Conservation (phyloP, 2,329 filamentous ascomycete genomes). For the Xylaria sp. region DNA sequence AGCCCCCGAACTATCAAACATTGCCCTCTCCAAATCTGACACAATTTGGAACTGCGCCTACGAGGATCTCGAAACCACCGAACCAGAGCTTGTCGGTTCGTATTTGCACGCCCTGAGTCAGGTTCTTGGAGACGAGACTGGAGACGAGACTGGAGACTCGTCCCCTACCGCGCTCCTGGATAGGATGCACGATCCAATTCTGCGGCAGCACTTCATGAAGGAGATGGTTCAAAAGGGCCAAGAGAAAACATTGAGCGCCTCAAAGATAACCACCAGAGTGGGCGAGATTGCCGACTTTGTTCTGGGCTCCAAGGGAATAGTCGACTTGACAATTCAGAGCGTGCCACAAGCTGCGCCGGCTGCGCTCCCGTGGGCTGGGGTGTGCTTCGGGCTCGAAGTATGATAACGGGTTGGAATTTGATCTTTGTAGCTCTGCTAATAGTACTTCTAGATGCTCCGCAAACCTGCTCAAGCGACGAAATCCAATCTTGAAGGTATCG, state of each 20-base stretch:
- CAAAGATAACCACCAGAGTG: slow-evolving; percentile 44
- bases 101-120: slow-evolving; percentile 43
- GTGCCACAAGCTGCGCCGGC: slow-evolving; percentile 50
- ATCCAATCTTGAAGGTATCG: slow-evolving; percentile 51
- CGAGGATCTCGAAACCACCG: slow-evolving; percentile 45
- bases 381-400: slow-evolving; percentile 52
- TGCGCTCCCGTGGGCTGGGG: slow-evolving; percentile 53
- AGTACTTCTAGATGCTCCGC: slow-evolving; percentile 45
- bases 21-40: neutral
- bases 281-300: slow-evolving; percentile 41
- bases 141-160: slow-evolving; percentile 4
- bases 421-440: slow-evolving; percentile 18
- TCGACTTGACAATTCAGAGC: slow-evolving; percentile 42
- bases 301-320: slow-evolving; percentile 42
- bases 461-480: slow-evolving; percentile 46
- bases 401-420: slow-evolving; percentile 9
- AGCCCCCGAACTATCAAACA: neutral
- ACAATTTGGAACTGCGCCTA: slow-evolving; percentile 46
- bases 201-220: slow-evolving; percentile 46
- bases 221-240: slow-evolving; percentile 47
- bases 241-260: slow-evolving; percentile 43
- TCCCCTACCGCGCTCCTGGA: neutral
- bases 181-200: slow-evolving; percentile 15
- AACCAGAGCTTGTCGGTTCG: slow-evolving; percentile 41
- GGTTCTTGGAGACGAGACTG: slow-evolving; percentile 28